Evolutionary conservation across 2,329 filamentous ascomycete genomes (phyloP).

Genomic region (Fusarium sp.): DNA sequence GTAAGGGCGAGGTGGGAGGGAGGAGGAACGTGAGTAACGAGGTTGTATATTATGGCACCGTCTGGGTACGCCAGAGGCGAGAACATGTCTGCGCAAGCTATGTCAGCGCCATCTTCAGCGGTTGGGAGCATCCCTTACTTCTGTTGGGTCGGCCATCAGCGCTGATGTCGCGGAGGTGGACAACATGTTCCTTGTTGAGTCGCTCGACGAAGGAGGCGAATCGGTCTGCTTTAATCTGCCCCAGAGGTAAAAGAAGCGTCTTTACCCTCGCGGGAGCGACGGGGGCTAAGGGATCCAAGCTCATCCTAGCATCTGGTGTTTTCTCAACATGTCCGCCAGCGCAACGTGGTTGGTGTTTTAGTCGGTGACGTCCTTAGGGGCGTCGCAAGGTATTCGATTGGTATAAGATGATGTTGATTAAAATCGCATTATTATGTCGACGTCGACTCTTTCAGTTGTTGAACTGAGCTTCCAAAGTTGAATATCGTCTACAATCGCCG

Average conservation of each 20-base stretch:
- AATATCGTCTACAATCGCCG: conserved; percentile 18
- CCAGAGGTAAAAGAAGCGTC: conserved; percentile 86
- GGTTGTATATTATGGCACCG: conserved; percentile 88
- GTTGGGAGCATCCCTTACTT: conserved; percentile 66
- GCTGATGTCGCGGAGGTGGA: conserved; percentile 87
- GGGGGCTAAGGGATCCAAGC: conserved; percentile 88
- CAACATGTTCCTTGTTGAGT: conserved; percentile 81
- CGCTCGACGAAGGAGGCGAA: conserved; percentile 84
- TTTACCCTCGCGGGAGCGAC: conserved; percentile 91
- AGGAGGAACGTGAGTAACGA: conserved; percentile 83
- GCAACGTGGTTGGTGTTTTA: conserved; percentile 32
- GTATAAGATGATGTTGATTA: conserved; percentile 1
- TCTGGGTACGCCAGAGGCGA: conserved; percentile 88
- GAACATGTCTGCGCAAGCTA: conserved; percentile 79
- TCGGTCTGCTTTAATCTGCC: conserved; percentile 83
- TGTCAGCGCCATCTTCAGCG: conserved; percentile 34
- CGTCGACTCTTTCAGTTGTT: conserved; percentile 9
- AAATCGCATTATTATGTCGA: conserved; percentile 30
- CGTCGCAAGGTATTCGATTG: conserved; percentile 23
- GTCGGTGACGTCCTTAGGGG: conserved; percentile 28
- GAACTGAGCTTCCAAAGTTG: conserved; percentile 13
- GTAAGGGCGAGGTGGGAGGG: conserved; percentile 82
- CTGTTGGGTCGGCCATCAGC: conserved; percentile 86
- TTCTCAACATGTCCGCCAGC: conserved; percentile 49
- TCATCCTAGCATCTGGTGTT: conserved; percentile 73